These are phyloP conservation scores for Daldinia sp. DNA, from an alignment of 2,329 filamentous ascomycete genomes.

Conservation along the genomic window DNA sequence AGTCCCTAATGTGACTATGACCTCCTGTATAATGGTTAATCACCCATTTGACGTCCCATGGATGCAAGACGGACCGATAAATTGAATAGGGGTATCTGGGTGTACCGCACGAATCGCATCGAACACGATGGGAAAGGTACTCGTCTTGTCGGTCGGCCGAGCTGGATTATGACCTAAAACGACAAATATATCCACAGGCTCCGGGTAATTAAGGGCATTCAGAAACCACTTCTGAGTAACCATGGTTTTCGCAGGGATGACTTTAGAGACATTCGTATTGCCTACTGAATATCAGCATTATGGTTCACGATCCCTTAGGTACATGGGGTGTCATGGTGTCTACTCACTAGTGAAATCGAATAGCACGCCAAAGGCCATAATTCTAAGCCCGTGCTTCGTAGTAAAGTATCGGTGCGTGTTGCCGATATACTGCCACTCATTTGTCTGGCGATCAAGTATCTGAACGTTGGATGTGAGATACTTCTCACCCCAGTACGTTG, in stretches of 20 bases:
- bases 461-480: slow-evolving; percentile 58
- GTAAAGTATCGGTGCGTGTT: slow-evolving; percentile 56
- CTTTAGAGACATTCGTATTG: slow-evolving; percentile 68
- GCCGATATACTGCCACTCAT: slow-evolving; percentile 53
- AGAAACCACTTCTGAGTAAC: slow-evolving; percentile 67
- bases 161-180: slow-evolving; percentile 71
- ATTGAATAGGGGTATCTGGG: slow-evolving; percentile 67
- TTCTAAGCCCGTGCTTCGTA: slow-evolving; percentile 52
- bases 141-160: slow-evolving; percentile 53
- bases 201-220: slow-evolving; percentile 59
- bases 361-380: slow-evolving; percentile 56
- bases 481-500: slow-evolving; percentile 60
- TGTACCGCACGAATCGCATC: slow-evolving; percentile 65
- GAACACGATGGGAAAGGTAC: slow-evolving; percentile 57
- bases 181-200: slow-evolving; percentile 70
- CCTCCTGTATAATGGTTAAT: slow-evolving; percentile 55
- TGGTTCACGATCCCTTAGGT: neutral
- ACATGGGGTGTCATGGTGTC: slow-evolving; percentile 52
- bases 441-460: slow-evolving; percentile 51
- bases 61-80: slow-evolving; percentile 52
- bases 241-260: slow-evolving; percentile 62
- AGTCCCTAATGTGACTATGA: slow-evolving; percentile 71
- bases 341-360: slow-evolving; percentile 59
- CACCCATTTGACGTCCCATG: neutral
- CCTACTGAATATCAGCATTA: slow-evolving; percentile 47